Evolutionary conservation across 2,329 filamentous ascomycete species (phyloP).

Genomic region (Epicoccum sorghinum): DNA sequence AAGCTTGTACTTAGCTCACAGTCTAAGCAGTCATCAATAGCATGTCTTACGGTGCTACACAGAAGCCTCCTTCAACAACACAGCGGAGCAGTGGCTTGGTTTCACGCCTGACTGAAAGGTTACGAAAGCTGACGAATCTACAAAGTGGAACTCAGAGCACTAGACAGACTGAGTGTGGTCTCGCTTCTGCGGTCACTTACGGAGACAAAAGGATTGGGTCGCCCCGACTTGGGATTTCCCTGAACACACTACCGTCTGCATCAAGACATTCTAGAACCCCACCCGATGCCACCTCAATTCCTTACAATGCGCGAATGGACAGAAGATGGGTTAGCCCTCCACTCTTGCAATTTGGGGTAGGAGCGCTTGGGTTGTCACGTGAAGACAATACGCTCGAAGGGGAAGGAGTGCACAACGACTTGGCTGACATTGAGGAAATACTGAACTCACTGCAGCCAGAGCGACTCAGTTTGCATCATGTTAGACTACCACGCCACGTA

Average conservation of each 20-base stretch:
- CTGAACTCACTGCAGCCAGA: constrained; percentile 5
- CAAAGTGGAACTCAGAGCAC: neutral
- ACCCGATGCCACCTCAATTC: neutral
- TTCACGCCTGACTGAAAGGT: too few relatives aligned
- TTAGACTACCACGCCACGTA: neutral
- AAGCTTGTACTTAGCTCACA: too few relatives aligned
- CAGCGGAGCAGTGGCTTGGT: neutral
- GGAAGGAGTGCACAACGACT: neutral
- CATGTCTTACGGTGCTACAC: too few relatives aligned
- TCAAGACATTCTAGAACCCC: neutral
- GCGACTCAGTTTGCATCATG: constrained; percentile 1
- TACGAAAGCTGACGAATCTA: neutral
- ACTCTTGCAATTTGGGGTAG: neutral
- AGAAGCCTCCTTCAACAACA: neutral
- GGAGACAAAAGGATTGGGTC: constrained; percentile 1
- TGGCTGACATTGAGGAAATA: neutral
- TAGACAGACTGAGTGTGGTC: neutral
- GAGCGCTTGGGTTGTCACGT: neutral
- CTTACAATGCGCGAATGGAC: neutral
- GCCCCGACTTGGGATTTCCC: neutral
- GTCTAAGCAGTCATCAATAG: too few relatives aligned
- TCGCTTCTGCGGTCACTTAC: neutral
- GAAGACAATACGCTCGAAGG: neutral
- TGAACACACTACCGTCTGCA: neutral
- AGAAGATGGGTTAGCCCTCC: constrained; percentile 7